Evolutionary conservation across 257 asterid species (phyloP).

Genomic region (Solanum pennellii): DNA sequence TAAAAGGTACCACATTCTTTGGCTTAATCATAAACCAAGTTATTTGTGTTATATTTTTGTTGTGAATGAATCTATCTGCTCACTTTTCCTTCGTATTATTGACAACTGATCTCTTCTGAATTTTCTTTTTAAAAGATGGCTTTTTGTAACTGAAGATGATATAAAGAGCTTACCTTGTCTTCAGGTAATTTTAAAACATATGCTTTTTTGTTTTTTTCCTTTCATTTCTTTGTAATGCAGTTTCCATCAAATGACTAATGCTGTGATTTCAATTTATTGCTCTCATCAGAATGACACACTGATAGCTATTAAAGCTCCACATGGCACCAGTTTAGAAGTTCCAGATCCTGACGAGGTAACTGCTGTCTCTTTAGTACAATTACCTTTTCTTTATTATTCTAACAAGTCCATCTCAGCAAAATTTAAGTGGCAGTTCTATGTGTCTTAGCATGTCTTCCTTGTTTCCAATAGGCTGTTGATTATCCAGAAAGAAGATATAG

Average conservation of each 20-base stretch:
- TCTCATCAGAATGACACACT: slow-evolving; percentile 66
- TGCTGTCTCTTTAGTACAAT: neutral
- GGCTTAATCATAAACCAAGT: neutral
- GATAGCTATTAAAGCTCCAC: slow-evolving; percentile 95
- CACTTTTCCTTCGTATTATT: neutral
- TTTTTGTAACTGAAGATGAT: slow-evolving; percentile 84
- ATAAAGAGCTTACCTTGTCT: slow-evolving; percentile 71
- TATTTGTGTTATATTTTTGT: neutral
- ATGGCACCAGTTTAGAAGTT: slow-evolving; percentile 87
- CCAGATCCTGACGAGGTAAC: slow-evolving; percentile 93
- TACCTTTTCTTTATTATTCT: neutral
- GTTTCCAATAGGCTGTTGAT: slow-evolving; percentile 59
- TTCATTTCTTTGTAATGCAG: neutral
- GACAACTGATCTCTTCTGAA: neutral
- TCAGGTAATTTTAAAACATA: slow-evolving; percentile 39
- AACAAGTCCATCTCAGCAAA: neutral
- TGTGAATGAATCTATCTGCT: neutral
- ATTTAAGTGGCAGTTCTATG: neutral
- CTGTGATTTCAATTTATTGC: neutral
- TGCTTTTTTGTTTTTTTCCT: neutral
- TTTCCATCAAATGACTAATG: neutral
- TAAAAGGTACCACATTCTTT: slow-evolving; percentile 18
- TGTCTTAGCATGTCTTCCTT: neutral
- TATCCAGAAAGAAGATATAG: slow-evolving; percentile 82
- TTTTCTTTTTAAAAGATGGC: slow-evolving; percentile 47